Percentiles rank a stretch among this genome's conserved stretches.
Conservation (phyloP, 805 yeast genomes). For the Ogataea populi-albae region DNA sequence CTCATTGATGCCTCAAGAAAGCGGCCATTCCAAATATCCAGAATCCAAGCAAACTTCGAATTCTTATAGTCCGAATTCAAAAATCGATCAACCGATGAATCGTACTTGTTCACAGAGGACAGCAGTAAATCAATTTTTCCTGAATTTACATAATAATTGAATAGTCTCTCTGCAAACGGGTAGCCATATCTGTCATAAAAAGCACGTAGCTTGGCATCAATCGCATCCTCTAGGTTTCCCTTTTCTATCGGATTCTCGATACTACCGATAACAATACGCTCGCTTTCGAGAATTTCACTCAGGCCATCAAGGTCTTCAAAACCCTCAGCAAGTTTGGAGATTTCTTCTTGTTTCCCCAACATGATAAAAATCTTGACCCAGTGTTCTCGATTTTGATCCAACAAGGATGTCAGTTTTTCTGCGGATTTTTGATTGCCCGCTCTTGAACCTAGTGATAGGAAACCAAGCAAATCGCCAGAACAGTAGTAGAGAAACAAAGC, state of each 20-base stretch:
- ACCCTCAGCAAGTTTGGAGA: conserved; percentile 60
- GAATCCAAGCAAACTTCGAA: conserved; percentile 69
- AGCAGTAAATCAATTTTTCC: conserved; percentile 55
- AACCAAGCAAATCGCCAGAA: conserved; percentile 14
- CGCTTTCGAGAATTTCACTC: conserved; percentile 49
- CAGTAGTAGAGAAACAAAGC: conserved; percentile 27
- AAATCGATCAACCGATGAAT: conserved; percentile 48
- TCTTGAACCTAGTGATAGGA: not conserved
- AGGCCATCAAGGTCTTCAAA: conserved; percentile 66
- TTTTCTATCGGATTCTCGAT: conserved; percentile 30
- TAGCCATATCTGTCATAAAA: conserved; percentile 65
- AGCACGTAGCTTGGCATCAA: conserved; percentile 35
- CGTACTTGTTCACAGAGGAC: conserved; percentile 53
- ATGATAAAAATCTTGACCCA: conserved; percentile 64
- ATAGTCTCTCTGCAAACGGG: conserved; percentile 64
- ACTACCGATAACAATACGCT: conserved; percentile 35
- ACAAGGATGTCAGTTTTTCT: conserved; percentile 7
- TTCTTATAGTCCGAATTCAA: conserved; percentile 44
- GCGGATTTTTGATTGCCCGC: not conserved
- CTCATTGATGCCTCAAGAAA: conserved; percentile 49
- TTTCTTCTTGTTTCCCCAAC: conserved; percentile 49
- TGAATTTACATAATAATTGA: conserved; percentile 51
- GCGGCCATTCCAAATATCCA: conserved; percentile 50
- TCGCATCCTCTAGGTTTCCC: conserved; percentile 20
- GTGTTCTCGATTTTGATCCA: conserved; percentile 22